Evolutionary conservation across 495 filamentous ascomycete genomes (phyloP), one percentile per base, ranked within the genome.

Genomic region (Corynascus novoguineensis): DNA sequence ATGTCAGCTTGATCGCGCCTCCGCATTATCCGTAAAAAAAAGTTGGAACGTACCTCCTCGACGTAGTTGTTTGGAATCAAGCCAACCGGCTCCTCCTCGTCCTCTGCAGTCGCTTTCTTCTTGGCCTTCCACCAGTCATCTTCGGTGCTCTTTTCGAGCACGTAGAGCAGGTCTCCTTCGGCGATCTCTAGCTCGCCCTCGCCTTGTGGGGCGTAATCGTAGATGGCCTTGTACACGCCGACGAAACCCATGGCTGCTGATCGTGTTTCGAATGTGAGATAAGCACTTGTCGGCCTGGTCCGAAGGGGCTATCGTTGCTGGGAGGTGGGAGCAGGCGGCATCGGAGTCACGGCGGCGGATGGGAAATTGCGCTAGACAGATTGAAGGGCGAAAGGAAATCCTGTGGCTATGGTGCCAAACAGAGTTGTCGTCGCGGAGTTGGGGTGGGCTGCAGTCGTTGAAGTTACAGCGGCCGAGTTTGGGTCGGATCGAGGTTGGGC

Each of bases 71-170:
- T 92, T 27, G 93, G 92, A 45, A 97, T 86, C 71, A 99, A 73
- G 57, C 93, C 93, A 61, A 90, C 84, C 4, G 93, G 93, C 70
- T 98, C 93, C 50, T 97, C 93, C 29, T 97, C 91, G 52, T 96
- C 93, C 22, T 95, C 90, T 40, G 73, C 81, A n/a, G 82, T 81
- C 29, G 88, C 89, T 81, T 92, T 96, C 82, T 96, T 97, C 79
- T 97, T 97, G 19, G 88, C 92, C 69, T 88, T 96, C 92, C 92
- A 97, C 92, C 92, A 97, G 67, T 89, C 89, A 75, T 97, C 92
- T 6, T 96, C 91, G 27, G 73, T 69, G 68, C 83, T 90, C 77
- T 95, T 96, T 63, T 97, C 90, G 47, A 97, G 77, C 31, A 99
- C 78, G 70, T 92, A 97, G 38, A 99, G 81, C 46, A 97, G 63